These are phyloP conservation scores for Euptelea pleiosperma DNA, from an alignment of 164 flowering plant species.

Conservation along the genomic window DNA sequence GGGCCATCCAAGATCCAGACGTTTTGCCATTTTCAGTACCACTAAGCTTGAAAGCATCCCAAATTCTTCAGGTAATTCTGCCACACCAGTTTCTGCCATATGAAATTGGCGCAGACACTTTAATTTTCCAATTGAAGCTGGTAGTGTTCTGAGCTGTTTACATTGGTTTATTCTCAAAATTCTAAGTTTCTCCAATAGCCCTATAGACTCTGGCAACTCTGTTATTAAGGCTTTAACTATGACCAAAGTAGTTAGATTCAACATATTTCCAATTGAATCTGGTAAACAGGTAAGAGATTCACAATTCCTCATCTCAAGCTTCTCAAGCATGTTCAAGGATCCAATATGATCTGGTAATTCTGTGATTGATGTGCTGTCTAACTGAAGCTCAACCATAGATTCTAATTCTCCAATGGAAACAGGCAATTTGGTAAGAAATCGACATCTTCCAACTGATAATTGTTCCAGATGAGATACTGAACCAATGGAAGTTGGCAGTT, in stretches of 20 bases:
- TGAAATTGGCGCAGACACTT: slow-evolving; percentile 17
- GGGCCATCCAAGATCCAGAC: background rate
- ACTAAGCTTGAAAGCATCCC: slow-evolving; percentile 19
- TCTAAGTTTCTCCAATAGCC: slow-evolving; percentile 31
- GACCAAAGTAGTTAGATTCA: slow-evolving; percentile 16
- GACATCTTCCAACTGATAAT: slow-evolving; percentile 26
- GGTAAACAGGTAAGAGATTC: slow-evolving; percentile 23
- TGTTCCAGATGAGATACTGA: slow-evolving; percentile 27
- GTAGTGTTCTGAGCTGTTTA: slow-evolving; percentile 24
- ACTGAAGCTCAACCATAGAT: slow-evolving; percentile 24
- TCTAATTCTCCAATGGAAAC: slow-evolving; percentile 31
- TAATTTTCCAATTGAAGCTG: slow-evolving; percentile 37
- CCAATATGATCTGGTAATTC: slow-evolving; percentile 36
- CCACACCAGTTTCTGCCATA: slow-evolving; percentile 33
- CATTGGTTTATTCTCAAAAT: slow-evolving; percentile 27
- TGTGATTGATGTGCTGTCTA: slow-evolving; percentile 23
- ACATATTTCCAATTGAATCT: slow-evolving; percentile 25
- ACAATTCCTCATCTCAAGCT: slow-evolving; percentile 31
- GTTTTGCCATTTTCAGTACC: background rate
- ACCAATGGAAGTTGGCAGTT: slow-evolving; percentile 39
- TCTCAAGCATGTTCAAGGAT: slow-evolving; percentile 27
- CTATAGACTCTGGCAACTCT: slow-evolving; percentile 43
- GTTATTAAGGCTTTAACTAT: slow-evolving; percentile 12
- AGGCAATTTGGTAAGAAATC: slow-evolving; percentile 25
- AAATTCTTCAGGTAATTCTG: too few species aligned